Evolutionary conservation across 805 yeast genomes (phyloP).

Genomic region (Kockiozyma suomiensis): DNA sequence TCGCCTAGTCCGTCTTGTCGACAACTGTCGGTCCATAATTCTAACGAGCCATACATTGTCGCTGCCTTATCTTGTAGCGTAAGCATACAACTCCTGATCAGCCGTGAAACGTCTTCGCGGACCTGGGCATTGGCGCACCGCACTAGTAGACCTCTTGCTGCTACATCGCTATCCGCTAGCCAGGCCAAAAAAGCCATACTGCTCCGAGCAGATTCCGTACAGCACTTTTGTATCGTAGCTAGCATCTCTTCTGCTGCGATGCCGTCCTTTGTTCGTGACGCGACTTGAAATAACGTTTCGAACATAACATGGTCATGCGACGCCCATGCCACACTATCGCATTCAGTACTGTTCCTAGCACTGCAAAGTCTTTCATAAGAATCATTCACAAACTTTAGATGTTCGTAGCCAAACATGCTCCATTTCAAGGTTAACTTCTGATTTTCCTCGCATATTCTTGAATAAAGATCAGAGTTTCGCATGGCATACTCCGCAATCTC

Average conservation of each 20-base stretch:
- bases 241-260: constrained; percentile 8
- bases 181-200: constrained; percentile 21
- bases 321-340: background rate
- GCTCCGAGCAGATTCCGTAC: background rate
- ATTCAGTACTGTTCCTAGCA: background rate
- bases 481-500: background rate
- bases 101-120: constrained; percentile 12
- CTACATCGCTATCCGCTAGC: constrained; percentile 8
- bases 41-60: constrained; percentile 16
- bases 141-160: constrained; percentile 12
- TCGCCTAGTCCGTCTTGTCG: background rate
- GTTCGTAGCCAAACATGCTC: constrained; percentile 18
- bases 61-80: constrained; percentile 6
- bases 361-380: constrained; percentile 5
- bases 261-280: constrained; percentile 11
- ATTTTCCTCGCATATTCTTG: constrained; percentile 21
- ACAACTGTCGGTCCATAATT: constrained; percentile 8
- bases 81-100: constrained; percentile 6
- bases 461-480: background rate
- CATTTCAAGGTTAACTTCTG: constrained; percentile 13
- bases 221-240: background rate
- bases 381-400: constrained; percentile 13
- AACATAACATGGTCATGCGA: constrained; percentile 20
- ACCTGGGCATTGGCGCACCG: constrained; percentile 22
- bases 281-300: constrained; percentile 21